Conservation (phyloP, 1,284 basidiomycete species). For the Moesziomyces antarcticus region DNA sequence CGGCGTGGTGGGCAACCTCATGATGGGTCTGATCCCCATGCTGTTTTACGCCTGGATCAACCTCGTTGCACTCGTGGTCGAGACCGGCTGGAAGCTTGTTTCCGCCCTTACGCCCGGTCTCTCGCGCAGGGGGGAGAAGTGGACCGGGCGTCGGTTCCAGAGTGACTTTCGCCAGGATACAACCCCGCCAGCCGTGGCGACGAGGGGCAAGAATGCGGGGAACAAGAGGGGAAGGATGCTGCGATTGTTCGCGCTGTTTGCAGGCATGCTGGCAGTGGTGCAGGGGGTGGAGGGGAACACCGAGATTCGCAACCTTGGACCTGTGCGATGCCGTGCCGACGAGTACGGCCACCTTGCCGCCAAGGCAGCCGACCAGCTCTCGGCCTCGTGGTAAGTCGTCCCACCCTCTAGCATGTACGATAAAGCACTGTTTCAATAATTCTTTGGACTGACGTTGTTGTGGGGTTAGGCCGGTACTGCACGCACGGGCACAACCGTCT, state of each 20-base stretch:
- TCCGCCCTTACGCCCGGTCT: conserved; percentile 9
- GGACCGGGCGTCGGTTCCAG: conserved; percentile 22
- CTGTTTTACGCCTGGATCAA: conserved; percentile 70
- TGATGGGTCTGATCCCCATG: conserved; percentile 72
- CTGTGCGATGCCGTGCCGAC: conserved; percentile 48
- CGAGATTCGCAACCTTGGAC: conserved; percentile 51
- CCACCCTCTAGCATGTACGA: background rate
- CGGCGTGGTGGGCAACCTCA: conserved; percentile 74
- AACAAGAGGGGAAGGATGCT: conserved; percentile 21
- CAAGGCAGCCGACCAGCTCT: conserved; percentile 49
- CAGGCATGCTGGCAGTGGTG: conserved; percentile 14
- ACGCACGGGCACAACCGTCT: conserved; percentile 7
- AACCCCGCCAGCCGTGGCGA: background rate
- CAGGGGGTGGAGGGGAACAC: conserved; percentile 38
- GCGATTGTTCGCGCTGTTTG: conserved; percentile 38
- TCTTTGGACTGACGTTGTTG: background rate
- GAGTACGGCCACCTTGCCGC: conserved; percentile 51
- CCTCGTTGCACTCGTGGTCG: conserved; percentile 62
- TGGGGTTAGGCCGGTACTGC: conserved; percentile 22
- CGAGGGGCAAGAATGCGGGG: too few relatives aligned
- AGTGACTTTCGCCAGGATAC: conserved; percentile 28
- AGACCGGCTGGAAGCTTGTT: conserved; percentile 35
- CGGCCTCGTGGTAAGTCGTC: conserved; percentile 38
- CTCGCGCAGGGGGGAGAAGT: background rate
- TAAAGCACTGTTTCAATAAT: background rate